phyloP scores from a whole-genome alignment of 2,329 filamentous ascomycete species.

The Phialocephala sp. region DNA sequence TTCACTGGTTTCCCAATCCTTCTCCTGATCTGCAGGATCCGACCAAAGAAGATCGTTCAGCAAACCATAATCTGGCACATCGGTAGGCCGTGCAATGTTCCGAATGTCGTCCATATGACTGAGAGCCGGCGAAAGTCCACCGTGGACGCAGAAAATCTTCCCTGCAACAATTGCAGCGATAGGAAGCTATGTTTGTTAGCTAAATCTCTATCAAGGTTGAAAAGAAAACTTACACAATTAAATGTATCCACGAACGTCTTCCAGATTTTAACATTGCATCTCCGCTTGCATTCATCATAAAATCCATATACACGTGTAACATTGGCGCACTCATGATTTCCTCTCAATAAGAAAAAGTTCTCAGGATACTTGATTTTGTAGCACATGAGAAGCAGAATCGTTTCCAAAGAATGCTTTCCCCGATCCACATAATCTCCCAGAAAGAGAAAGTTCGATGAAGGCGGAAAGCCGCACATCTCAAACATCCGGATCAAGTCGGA shows the following conservation, averaged over 20 bases:
- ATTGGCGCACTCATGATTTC: slow-evolving; percentile 96
- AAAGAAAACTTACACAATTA: slow-evolving; percentile 63
- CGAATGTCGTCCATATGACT: slow-evolving; percentile 98
- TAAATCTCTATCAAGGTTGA: not conserved
- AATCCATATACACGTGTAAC: slow-evolving; percentile 96
- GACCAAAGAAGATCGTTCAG: slow-evolving; percentile 97
- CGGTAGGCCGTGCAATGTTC: slow-evolving; percentile 92
- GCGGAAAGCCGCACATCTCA: slow-evolving; percentile 97
- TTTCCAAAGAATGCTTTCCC: slow-evolving; percentile 94
- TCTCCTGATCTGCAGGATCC: slow-evolving; percentile 96
- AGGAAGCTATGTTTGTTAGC: slow-evolving; percentile 60
- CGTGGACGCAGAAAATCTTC: slow-evolving; percentile 98
- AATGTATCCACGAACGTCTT: slow-evolving; percentile 98
- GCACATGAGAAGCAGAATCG: slow-evolving; percentile 88
- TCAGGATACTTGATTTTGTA: slow-evolving; percentile 98
- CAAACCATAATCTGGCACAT: slow-evolving; percentile 95
- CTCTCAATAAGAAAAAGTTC: slow-evolving; percentile 94
- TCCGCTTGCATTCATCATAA: slow-evolving; percentile 96
- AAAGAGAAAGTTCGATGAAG: slow-evolving; percentile 90
- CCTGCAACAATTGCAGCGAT: slow-evolving; percentile 96
- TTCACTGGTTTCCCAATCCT: slow-evolving; percentile 98
- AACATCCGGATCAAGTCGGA: slow-evolving; percentile 96
- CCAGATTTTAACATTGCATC: slow-evolving; percentile 95
- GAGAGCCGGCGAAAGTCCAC: slow-evolving; percentile 88
- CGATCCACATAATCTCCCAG: slow-evolving; percentile 96